A percentile compares a stretch with the other conserved stretches of the same genome.
Conservation (phyloP, 2,329 filamentous ascomycete species). For the Septoria linicola region DNA sequence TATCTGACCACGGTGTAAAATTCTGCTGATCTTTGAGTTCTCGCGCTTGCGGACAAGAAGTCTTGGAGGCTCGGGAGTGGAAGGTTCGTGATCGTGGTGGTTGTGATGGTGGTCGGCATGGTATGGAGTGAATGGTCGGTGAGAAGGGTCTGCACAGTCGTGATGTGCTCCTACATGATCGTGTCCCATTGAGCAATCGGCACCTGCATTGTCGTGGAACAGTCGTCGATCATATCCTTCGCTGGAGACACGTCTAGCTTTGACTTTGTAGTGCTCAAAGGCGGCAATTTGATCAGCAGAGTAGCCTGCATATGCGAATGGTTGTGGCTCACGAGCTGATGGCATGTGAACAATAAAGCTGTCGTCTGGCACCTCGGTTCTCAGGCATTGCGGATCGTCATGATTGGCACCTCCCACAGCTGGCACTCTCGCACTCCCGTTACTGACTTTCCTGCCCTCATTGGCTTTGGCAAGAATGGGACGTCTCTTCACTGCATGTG, state of each 20-base stretch:
- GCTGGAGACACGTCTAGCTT: conserved; percentile 30
- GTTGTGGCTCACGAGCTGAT: conserved; percentile 38
- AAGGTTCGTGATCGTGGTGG: conserved; percentile 7
- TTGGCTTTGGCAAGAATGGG: conserved; percentile 28
- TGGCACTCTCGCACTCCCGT: conserved; percentile 9
- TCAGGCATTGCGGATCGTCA: not conserved
- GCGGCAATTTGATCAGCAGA: conserved; percentile 34
- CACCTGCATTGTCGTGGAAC: conserved; percentile 1
- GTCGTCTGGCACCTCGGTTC: conserved; percentile 22
- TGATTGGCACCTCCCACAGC: too few species aligned
- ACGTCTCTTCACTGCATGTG: conserved; percentile 18
- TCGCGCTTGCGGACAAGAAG: conserved; percentile 21
- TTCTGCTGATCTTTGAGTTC: conserved; percentile 12
- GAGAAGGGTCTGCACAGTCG: not conserved
- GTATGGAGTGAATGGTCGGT: conserved; percentile 9
- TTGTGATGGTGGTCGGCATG: not conserved
- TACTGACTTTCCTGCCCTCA: conserved; percentile 31
- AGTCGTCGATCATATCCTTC: conserved; percentile 32
- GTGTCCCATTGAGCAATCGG: not conserved
- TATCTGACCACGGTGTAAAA: conserved; percentile 8
- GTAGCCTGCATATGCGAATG: conserved; percentile 34
- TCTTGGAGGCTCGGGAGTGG: conserved; percentile 12
- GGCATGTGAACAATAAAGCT: conserved; percentile 38
- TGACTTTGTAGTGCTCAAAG: conserved; percentile 34
- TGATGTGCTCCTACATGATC: not conserved